Base-by-base conservation (phyloP, 768 basidiomycete species). In the Mycena olivaceomarginata region DNA sequence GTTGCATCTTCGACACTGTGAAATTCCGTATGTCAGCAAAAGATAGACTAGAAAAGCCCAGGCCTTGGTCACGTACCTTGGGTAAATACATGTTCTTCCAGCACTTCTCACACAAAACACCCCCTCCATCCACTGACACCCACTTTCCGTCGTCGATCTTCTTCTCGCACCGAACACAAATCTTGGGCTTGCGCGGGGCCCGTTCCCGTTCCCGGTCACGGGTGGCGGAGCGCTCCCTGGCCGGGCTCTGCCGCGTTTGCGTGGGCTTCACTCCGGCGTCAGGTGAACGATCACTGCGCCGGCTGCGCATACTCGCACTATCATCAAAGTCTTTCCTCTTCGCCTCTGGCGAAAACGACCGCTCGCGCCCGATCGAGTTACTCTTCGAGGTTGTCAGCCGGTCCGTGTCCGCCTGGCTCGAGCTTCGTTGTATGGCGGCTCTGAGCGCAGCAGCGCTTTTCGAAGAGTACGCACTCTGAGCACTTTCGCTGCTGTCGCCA, bases 81-180 rank as follows among this genome's bases (percentile, higher is more conserved):
- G 97, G 97, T 77, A 98, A 85, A 87, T 98, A 98, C 94, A 98
- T 95, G 81, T 95, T 93, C 89, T 98, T 98, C 97, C 97, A 98
- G 84, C 97, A 98, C 81, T 85, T 86, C 82, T 97, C 98, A 84
- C 98, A 98, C 80, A 98, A 85, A 48, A 97, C 93, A 51, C 86
- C 91, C 72, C 91, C 94, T n/a, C 88, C 91, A 83, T 94, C 96
- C 85, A 93, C 93, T 82, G 89, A 90, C 76, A 96, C 94, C 96
- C 94, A 98, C 80, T 95, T 88, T 78, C 94, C 94, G 83, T 97
- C 94, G 48, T 94, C 93, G 71, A 98, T 94, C 77, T 80, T 85
- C 83, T 89, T 90, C 70, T 88, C 84, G 85, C 97, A 98, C 78
- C 92, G 91, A 66, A 93, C 85, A 82, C 97, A 98, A 16, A 86